Base-by-base conservation (phyloP, 352 stramenopile genomes). In the Pilasporangium apinafurcum region DNA sequence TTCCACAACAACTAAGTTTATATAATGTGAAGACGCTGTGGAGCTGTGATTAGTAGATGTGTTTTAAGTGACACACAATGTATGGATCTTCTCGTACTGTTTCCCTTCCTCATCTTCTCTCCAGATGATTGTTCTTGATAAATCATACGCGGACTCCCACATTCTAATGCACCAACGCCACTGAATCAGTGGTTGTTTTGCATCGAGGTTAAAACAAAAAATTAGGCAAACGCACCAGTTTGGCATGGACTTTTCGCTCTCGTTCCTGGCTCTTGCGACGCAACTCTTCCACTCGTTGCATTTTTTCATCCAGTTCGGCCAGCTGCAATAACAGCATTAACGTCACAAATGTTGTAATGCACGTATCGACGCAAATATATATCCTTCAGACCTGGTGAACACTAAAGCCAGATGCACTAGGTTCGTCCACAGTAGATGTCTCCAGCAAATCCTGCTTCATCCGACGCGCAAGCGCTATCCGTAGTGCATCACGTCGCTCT, bases 1-100 rank as follows among this genome's bases (percentile, higher is more conserved):
- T 99, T 99, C 60, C 89, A 98, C 77, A 59, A 65, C 30, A 88
- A 76, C 47, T 94, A 76, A 49, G 29, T 30, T 43, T 25, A 32
- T 31, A 39, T 53, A 48, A 48, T 48, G 32, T 22, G 18, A 47
- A 51, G 17, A 6, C 12, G 5, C 17, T 37, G n/a, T n/a, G n/a
- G n/a, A n/a, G n/a, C n/a, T n/a, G n/a, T n/a, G n/a, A n/a, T n/a
- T n/a, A n/a, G n/a, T n/a, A n/a, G n/a, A n/a, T n/a, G n/a, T n/a
- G n/a, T n/a, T n/a, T n/a, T n/a, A n/a, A n/a, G n/a, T n/a, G n/a
- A n/a, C n/a, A n/a, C n/a, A n/a, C n/a, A n/a, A n/a, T n/a, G n/a
- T n/a, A n/a, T n/a, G n/a, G n/a, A n/a, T n/a, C n/a, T n/a, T n/a
- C n/a, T n/a, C n/a, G n/a, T n/a, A n/a, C n/a, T n/a, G n/a, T n/a